Base-by-base conservation (phyloP, 2,329 filamentous ascomycete genomes). In the Didymella glomerata region DNA sequence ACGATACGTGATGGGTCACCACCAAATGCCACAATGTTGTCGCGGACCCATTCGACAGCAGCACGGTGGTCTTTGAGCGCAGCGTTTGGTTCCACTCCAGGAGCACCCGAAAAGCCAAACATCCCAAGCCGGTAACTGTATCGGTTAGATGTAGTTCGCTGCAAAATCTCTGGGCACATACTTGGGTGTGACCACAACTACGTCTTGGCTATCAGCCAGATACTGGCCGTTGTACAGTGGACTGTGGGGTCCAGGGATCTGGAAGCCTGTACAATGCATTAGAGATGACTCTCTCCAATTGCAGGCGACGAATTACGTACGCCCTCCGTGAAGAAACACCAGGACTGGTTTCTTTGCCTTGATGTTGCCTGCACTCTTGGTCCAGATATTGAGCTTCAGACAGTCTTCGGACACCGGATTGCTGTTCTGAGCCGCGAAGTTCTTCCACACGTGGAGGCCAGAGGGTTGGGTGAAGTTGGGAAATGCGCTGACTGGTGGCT, bases 21-120 rank as follows among this genome's bases (percentile, higher is more conserved):
- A 22, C 79, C 79, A 44, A 80, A 80, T 13, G 63, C 65, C 8
- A 63, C 70, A 48, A 80, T 79, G 54, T 80, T 80, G 24, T 78
- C 70, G 8, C 68, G 68, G 5, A 79, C 67, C 78, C 78, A 80
- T 60, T 79, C 78, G 4, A 74, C 67, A 48, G 68, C 70, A 36
- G 61, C 59, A 27, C 64, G 68, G 28, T 71, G 67, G 32, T 74
- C 71, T 8, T 64, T 62, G 2, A 80, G 65, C 13, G 73, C 78
- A 4, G 76, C 67, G 56, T 80, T 80, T 32, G 74, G 68, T 14
- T 70, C 64, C 24, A 76, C 45, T 6, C 72, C 76, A 16, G 69
- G 68, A 50, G 74, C 71, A 49, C 74, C 74, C 3, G 77, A 69
- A 49, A 78, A 80, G 14, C 77, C 77, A 41, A 79, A 75, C 49